Evolutionary conservation across 768 basidiomycete genomes (phyloP), one percentile per base, ranked within the genome.

Genomic region (Tylopilus balloui): DNA sequence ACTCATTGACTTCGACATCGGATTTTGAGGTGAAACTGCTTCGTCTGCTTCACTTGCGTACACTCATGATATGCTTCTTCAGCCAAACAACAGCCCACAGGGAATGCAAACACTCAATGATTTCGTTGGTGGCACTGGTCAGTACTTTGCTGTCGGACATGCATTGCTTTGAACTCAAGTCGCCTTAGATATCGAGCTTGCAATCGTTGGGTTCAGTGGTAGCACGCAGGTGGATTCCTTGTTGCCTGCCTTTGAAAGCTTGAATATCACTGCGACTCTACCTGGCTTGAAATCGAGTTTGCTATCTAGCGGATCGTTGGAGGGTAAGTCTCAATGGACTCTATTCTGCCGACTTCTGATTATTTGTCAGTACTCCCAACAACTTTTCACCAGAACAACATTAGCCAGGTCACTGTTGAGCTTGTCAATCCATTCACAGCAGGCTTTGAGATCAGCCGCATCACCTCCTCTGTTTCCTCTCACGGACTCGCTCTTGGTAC

Each of bases 381-480:
- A 10, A 88, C 85, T 20, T 84, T 84, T 15, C 69, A 67, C 24
- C 64, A 66, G 48, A 78, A 81, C 56, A 83, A 88, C 62, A 74
- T 87, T 51, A 77, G 78, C 32, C 81, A 84, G 55, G 81, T 84
- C 45, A 75, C 73, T 8, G 83, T 87, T 28, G 64, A 72, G 24
- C 71, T 89, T 25, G 71, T 62, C 39, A 88, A 89, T 61, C 86
- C 85, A 4, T 88, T 89, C 68, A 80, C 78, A 6, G 70, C 81
- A 3, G 68, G 71, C 20, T 72, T 88, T 31, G 63, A 69, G 24
- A 78, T 88, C 51, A 84, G 78, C 3, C 67, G 71, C 39, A 78
- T 88, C 45, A 66, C 71, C 23, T 83, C 84, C 3, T 78, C 71
- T n/a, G 78, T 88, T 36, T 74, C 74, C 9, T 76, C 78, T 9